Evolutionary conservation across 306 rosid species (phyloP).

Genomic region (Trifolium subterraneum): DNA sequence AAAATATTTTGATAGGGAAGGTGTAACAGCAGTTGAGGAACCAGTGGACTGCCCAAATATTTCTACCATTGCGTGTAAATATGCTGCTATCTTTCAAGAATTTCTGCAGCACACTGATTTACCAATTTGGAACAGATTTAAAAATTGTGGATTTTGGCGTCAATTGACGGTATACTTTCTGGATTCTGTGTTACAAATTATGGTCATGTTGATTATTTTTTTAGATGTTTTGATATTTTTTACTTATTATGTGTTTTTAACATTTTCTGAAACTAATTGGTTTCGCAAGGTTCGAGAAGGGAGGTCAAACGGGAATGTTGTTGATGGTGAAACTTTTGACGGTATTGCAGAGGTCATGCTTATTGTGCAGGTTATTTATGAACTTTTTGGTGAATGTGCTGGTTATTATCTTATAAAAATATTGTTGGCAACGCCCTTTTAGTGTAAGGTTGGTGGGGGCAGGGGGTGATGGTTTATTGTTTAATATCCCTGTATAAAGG

Average conservation of each 20-base stretch:
- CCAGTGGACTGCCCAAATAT: slow-evolving; percentile 89
- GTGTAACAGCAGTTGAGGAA: slow-evolving; percentile 95
- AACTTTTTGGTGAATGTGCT: slow-evolving; percentile 41
- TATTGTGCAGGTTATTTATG: slow-evolving; percentile 78
- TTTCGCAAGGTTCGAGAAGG: slow-evolving; percentile 90
- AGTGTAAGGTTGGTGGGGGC: not conserved
- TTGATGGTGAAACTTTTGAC: slow-evolving; percentile 58
- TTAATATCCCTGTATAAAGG: slow-evolving; percentile 1
- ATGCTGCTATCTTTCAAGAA: slow-evolving; percentile 86
- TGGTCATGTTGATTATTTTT: slow-evolving; percentile 3
- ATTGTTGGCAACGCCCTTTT: slow-evolving; percentile 3
- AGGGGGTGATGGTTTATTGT: not conserved
- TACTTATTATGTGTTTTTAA: slow-evolving; percentile 6
- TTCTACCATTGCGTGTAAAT: slow-evolving; percentile 72
- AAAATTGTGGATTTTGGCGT: slow-evolving; percentile 95
- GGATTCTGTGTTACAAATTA: slow-evolving; percentile 23
- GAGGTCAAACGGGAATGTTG: slow-evolving; percentile 56
- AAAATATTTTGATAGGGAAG: slow-evolving; percentile 73
- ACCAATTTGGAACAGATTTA: slow-evolving; percentile 93
- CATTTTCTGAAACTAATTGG: slow-evolving; percentile 26
- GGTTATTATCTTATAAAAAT: slow-evolving; percentile 45
- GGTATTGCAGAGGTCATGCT: slow-evolving; percentile 87
- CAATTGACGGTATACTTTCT: slow-evolving; percentile 74
- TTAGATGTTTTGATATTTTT: slow-evolving; percentile 23
- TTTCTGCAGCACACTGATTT: slow-evolving; percentile 75